A percentile compares a stretch with the other conserved stretches of the same genome.
These are phyloP conservation scores for Colletotrichum australisinense DNA, from an alignment of 2,329 filamentous ascomycete genomes.

Conservation along the genomic window DNA sequence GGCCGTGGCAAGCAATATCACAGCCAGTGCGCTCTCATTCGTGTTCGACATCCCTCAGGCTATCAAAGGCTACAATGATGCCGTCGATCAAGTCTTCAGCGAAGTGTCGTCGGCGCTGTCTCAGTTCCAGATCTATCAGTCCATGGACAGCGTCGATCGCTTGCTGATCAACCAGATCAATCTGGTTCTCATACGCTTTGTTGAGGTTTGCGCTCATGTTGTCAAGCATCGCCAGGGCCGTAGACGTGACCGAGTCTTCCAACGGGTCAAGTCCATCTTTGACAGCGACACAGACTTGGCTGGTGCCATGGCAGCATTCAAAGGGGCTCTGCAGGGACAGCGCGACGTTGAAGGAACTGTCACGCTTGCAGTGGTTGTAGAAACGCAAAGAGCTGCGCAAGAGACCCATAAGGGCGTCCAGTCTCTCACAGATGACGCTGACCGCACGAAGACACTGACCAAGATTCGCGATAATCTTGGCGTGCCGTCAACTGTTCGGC, in stretches of 20 bases:
- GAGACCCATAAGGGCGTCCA: not conserved
- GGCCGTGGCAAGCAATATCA: not conserved
- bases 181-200: not conserved
- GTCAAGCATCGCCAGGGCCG: constrained; percentile 1
- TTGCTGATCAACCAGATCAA: not conserved
- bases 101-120: constrained; percentile 5
- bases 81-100: not conserved
- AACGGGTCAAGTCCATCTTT: not conserved
- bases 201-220: constrained; percentile 7
- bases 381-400: not conserved
- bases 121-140: constrained; percentile 3
- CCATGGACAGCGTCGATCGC: not conserved
- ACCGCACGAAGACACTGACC: not conserved
- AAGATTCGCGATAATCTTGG: not conserved
- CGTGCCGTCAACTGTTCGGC: not conserved
- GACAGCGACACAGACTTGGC: not conserved
- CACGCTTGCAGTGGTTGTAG: not conserved
- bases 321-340: not conserved
- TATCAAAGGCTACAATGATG: not conserved
- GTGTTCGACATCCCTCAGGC: not conserved
- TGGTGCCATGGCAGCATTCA: not conserved
- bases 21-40: not conserved
- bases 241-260: not conserved
- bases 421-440: not conserved
- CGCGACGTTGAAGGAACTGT: not conserved